These are phyloP conservation scores for Wickerhamomyces mucosus DNA, from an alignment of 805 yeast genomes.

Conservation along the genomic window DNA sequence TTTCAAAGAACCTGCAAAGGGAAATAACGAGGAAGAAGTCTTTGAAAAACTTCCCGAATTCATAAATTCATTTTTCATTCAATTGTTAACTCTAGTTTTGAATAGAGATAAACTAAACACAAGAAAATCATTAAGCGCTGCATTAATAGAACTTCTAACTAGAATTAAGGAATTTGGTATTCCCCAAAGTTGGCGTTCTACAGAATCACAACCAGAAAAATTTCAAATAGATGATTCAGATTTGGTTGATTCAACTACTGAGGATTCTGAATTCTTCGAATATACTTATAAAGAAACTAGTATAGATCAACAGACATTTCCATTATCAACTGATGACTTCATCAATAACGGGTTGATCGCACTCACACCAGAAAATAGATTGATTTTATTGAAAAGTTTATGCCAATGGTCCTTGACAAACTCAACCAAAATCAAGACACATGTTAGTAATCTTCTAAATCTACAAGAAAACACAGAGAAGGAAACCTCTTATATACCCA, in stretches of 20 bases:
- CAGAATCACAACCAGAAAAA: slow-evolving; percentile 1
- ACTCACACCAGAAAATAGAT: slow-evolving; percentile 15
- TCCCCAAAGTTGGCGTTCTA: slow-evolving; percentile 21
- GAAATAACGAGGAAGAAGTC: slow-evolving; percentile 1
- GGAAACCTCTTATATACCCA: slow-evolving; percentile 17
- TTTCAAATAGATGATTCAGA: slow-evolving; percentile 4
- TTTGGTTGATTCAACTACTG: slow-evolving; percentile 15
- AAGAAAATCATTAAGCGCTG: slow-evolving; percentile 5
- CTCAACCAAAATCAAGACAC: slow-evolving; percentile 12
- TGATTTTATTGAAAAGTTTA: slow-evolving; percentile 15
- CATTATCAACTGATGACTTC: slow-evolving; percentile 15
- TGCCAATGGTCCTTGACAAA: slow-evolving; percentile 14
- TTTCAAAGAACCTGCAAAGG: slow-evolving; percentile 7
- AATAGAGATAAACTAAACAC: slow-evolving; percentile 11
- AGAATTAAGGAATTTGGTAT: slow-evolving; percentile 12
- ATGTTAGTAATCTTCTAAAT: slow-evolving; percentile 7
- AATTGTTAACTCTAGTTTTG: slow-evolving; percentile 9
- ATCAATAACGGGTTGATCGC: slow-evolving; percentile 10
- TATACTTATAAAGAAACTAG: slow-evolving; percentile 6
- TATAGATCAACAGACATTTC: slow-evolving; percentile 6
- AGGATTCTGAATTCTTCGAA: slow-evolving; percentile 14
- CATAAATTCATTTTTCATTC: slow-evolving; percentile 10
- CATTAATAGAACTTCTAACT: slow-evolving; percentile 11
- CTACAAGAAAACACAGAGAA: slow-evolving; percentile 16
- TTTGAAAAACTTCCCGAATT: slow-evolving; percentile 7